phyloP scores from a whole-genome alignment of 2,329 filamentous ascomycete species.

The Ambrosiella cleistominuta region DNA sequence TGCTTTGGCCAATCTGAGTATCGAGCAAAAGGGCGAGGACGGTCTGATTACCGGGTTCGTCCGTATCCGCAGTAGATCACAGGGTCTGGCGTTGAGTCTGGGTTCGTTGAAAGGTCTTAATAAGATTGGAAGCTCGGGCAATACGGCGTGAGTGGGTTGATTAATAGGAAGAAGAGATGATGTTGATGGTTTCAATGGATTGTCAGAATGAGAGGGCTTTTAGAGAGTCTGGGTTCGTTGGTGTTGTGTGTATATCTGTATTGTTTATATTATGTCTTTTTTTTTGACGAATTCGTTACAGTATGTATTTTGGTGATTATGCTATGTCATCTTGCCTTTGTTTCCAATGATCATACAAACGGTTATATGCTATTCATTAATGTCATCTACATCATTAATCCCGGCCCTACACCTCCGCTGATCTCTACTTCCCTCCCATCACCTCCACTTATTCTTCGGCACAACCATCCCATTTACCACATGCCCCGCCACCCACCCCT shows the following conservation, averaged over 20 bases:
- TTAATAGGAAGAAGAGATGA: not conserved
- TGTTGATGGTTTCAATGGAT: not conserved
- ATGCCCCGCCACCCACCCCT: slow-evolving; percentile 61
- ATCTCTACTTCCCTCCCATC: not conserved
- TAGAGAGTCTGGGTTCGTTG: not conserved
- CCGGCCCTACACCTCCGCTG: not conserved
- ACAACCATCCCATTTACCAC: slow-evolving; percentile 63
- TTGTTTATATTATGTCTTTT: slow-evolving; percentile 7
- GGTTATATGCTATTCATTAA: too few relatives aligned
- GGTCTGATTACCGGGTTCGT: slow-evolving; percentile 95
- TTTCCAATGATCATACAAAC: not conserved
- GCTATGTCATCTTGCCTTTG: not conserved
- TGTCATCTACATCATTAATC: not conserved
- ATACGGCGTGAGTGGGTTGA: not conserved
- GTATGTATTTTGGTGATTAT: not conserved
- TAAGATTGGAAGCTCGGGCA: slow-evolving; percentile 42
- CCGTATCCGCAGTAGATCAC: slow-evolving; percentile 89
- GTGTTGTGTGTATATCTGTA: slow-evolving; percentile 8
- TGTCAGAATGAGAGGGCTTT: too few relatives aligned
- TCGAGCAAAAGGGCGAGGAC: slow-evolving; percentile 91
- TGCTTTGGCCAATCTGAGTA: slow-evolving; percentile 88
- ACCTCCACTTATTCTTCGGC: not conserved
- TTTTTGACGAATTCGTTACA: not conserved
- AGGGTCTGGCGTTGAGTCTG: slow-evolving; percentile 82
- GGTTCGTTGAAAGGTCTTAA: slow-evolving; percentile 90